These are phyloP conservation scores for Tulasnella sp. DNA, from an alignment of 768 basidiomycete species.

Conservation along the genomic window DNA sequence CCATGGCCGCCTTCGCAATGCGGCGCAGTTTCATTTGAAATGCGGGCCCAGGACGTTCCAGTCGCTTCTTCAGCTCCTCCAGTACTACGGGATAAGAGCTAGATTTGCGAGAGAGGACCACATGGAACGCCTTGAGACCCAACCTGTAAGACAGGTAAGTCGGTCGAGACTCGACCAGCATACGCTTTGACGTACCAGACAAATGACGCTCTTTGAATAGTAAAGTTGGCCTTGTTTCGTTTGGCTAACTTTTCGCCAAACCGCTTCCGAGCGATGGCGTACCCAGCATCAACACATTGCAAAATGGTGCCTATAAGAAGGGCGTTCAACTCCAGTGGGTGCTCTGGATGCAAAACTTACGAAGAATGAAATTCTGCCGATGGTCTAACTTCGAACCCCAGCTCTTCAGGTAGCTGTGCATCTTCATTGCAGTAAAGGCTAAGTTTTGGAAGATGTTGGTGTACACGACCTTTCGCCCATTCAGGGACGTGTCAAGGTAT, in stretches of 20 bases:
- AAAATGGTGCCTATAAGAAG: constrained; percentile 42
- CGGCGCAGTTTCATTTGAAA: too few relatives aligned
- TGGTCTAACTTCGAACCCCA: constrained; percentile 19
- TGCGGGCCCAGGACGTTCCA: too few relatives aligned
- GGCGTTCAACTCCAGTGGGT: background rate
- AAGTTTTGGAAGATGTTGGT: constrained; percentile 83
- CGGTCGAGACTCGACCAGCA: background rate
- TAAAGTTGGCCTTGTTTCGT: constrained; percentile 30
- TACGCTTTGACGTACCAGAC: constrained; percentile 40
- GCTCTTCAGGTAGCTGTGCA: constrained; percentile 60
- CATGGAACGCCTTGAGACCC: constrained; percentile 65
- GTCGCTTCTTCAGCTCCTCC: background rate
- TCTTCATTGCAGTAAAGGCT: constrained; percentile 70
- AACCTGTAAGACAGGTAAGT: constrained; percentile 40
- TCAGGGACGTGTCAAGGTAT: constrained; percentile 63
- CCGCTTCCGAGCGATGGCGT: constrained; percentile 39
- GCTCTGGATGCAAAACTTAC: constrained; percentile 29
- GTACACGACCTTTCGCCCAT: constrained; percentile 47
- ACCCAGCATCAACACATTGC: constrained; percentile 46
- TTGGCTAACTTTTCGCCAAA: constrained; percentile 32
- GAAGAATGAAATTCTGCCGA: constrained; percentile 37
- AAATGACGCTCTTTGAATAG: constrained; percentile 39
- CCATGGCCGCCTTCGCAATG: too few relatives aligned
- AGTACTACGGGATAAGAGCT: constrained; percentile 22
- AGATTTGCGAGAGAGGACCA: constrained; percentile 44